Evolutionary conservation across 176 grass and related monocot genomes (phyloP), one percentile per base, ranked within the genome.

Genomic region (Echinochloa phyllopogon): DNA sequence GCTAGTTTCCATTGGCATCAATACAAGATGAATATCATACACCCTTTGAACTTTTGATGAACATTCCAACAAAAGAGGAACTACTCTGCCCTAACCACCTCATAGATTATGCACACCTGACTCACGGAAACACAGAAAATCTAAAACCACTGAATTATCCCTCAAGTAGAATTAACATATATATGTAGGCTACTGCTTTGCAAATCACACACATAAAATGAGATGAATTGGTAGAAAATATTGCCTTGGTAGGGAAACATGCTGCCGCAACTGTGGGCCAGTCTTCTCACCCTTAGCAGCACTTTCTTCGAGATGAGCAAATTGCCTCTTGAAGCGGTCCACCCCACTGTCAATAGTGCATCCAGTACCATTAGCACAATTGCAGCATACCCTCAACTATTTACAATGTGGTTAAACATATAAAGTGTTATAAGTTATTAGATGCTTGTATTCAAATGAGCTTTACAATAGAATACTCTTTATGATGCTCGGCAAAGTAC

Each of bases 251-350:
- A 98, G 84, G 58, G 95, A 98, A 83, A 49, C 89, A 84, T 98
- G 89, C 55, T 95, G 95, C 66, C 92, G 82, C 39, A 81, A 67
- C 51, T 91, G 65, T 20, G 92, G 92, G 67, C 74, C 80, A 81
- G 73, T 90, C 55, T 89, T 94, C 36, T 94, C 95, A 49, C 91
- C 89, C 79, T 83, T 93, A 47, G 87, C 87, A 91, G 73, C 72
- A 53, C 87, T 83, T 89, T 98, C 95, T 86, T 98, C 89, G 8
- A 98, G 93, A 93, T 95, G 91, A 88, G 80, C 92, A 77, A 98
- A 98, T 76, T 98, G 95, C 68, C 92, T 86, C 75, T 95, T 98
- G 68, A 98, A 98, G 82, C 87, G 95, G 90, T 98, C 95, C 41
- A 98, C 92, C 39, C 95, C 95, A 87, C 95, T 98, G 84, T 86